Base-by-base conservation (phyloP, 495 filamentous ascomycete genomes). In the Evernia prunastri region DNA sequence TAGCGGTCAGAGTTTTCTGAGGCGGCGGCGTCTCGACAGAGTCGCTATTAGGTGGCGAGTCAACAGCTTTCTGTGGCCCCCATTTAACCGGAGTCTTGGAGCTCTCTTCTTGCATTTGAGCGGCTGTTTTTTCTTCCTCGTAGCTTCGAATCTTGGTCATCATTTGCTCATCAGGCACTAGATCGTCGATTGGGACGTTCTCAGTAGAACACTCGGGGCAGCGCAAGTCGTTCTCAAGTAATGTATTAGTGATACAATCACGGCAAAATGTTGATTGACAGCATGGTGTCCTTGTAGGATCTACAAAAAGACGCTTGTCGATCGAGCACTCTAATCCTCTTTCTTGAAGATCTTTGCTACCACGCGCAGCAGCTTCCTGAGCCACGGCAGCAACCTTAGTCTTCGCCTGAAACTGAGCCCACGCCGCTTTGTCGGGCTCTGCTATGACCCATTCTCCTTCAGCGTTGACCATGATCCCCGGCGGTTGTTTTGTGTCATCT, bases 231-330 rank as follows among this genome's bases (percentile, higher is more conserved):
- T 87, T 93, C 80, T 97, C 91, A 78, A 96, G 91, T 78, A 98
- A 86, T 70, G 90, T 87, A 84, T 92, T 95, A 70, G 92, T 92
- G 75, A 97, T 96, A 87, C 94, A 98, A 69, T 97, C 91, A 84
- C 91, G 89, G 85, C 94, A 98, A 83, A 93, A 97, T 73, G 92
- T 96, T 82, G 88, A 92, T 74, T 88, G 84, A 81, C 94, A 98
- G 81, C 94, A 98, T 65, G 94, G 95, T 68, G 93, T 97, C 83
- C 96, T 93, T 80, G 91, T 92, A 80, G 94, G 92, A 74, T 96
- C 89, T 86, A 93, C 83, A 79, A 97, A 96, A 80, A 96, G 86
- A 75, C 88, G 90, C 76, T 95, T 93, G 84, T 96, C 92, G 82
- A 97, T 89, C 68, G 90, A 80, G 81, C 94, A 98, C 75, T 92